Evolutionary conservation across 306 rosid species (phyloP), one percentile per base, ranked within the genome.

Genomic region (Rubus parviflorus): DNA sequence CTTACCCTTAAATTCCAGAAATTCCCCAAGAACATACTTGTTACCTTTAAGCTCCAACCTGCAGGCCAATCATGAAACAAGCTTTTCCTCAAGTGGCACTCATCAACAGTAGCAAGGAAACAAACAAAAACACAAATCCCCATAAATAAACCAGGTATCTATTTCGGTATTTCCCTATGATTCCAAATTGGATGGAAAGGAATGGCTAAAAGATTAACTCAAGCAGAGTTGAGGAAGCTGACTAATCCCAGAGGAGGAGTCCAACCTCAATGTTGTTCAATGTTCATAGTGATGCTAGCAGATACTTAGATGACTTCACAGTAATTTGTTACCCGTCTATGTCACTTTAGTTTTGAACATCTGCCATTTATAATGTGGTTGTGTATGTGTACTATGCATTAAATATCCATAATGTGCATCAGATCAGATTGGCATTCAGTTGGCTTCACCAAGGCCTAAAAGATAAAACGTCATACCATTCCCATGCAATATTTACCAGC

Each of bases 1-100:
- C 88, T 89, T 92, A 42, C 99, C 99, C 79, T 92, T 95, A 85
- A 95, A 95, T 68, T 95, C 97, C 74, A 87, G 81, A 83, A 95
- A 95, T 69, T 95, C 99, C 43, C 99, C 99, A 68, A 95, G 88
- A 70, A 89, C 77, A 75, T 83, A 82, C 75, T 91, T 92, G 77
- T 78, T 85, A 76, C 91, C 92, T 91, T 87, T 91, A 45, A 95
- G 88, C 85, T 92, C 97, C 88, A 95, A 70, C 81, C 98, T 94
- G 90, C 75, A 76, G 68, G 69, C 66, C 74, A 79, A 48, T 53
- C 67, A 68, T 46, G 47, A 80, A 78, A 46, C 67, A 52, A 67
- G 5, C 43, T 54, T 52, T 30, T 58, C 25, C 43, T 48, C 72
- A 60, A 60, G 56, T 13, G 0, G 60, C 68, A 51, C 16, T 4